Evolutionary conservation across 1,139 yeast species (phyloP).

Genomic region (Yamadazyma conglobata): DNA sequence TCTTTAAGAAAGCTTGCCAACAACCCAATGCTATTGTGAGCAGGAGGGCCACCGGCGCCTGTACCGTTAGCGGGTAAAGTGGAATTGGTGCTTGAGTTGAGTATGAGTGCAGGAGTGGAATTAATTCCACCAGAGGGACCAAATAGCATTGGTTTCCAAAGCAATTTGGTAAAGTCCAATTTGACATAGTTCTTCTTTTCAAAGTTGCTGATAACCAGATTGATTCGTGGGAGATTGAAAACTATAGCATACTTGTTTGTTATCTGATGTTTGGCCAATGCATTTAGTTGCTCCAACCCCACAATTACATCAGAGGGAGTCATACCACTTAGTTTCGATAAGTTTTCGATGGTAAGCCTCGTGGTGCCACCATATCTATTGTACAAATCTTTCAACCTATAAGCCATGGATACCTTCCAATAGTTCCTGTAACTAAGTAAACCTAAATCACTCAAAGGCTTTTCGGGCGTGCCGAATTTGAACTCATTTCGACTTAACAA

Average conservation of each 20-base stretch:
- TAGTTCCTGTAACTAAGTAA: slow-evolving; percentile 79
- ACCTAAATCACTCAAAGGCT: slow-evolving; percentile 87
- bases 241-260: slow-evolving; percentile 51
- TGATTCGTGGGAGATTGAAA: slow-evolving; percentile 46
- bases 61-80: slow-evolving; percentile 1
- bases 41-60: too few species aligned
- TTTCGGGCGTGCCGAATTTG: slow-evolving; percentile 89
- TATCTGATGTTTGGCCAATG: slow-evolving; percentile 46
- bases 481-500: slow-evolving; percentile 70
- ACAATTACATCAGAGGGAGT: slow-evolving; percentile 80
- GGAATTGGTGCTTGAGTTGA: slow-evolving; percentile 1
- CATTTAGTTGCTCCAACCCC: slow-evolving; percentile 75
- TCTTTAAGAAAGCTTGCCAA: slow-evolving; percentile 58
- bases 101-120: slow-evolving; percentile 44
- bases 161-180: slow-evolving; percentile 48
- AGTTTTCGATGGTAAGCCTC: slow-evolving; percentile 50
- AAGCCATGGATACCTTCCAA: slow-evolving; percentile 73
- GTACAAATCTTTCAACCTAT: slow-evolving; percentile 29
- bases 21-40: slow-evolving; percentile 50
- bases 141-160: slow-evolving; percentile 82
- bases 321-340: slow-evolving; percentile 80
- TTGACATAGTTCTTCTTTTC: slow-evolving; percentile 50
- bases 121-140: slow-evolving; percentile 83
- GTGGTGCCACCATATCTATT: slow-evolving; percentile 15
- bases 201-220: slow-evolving; percentile 50